Percentiles rank a stretch among this genome's conserved stretches.
Evolutionary conservation across 2,329 filamentous ascomycete genomes (phyloP).

Genomic region (Canariomyces notabilis): DNA sequence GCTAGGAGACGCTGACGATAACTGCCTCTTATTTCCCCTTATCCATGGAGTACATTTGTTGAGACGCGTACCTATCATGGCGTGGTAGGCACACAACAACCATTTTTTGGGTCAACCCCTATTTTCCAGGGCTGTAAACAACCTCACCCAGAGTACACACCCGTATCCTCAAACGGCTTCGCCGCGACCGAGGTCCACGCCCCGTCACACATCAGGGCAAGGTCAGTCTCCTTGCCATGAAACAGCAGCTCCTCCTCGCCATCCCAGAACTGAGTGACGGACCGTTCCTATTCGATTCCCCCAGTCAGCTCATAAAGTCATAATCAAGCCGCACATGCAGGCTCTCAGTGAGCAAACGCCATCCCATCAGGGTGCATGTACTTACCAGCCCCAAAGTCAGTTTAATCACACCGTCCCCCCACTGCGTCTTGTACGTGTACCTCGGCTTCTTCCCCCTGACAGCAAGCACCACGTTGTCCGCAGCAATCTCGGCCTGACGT

Average conservation of each 20-base stretch:
- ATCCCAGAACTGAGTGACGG: slow-evolving; percentile 40
- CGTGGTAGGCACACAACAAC: too few relatives aligned
- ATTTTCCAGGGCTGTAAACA: too few relatives aligned
- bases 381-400: slow-evolving; percentile 49
- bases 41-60: too few relatives aligned
- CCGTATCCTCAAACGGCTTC: slow-evolving; percentile 40
- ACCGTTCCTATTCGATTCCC: slow-evolving; percentile 36
- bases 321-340: too few relatives aligned
- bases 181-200: slow-evolving; percentile 41
- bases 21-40: too few relatives aligned
- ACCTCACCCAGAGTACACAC: slow-evolving; percentile 10
- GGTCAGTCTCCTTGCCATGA: slow-evolving; percentile 36
- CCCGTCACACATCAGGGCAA: slow-evolving; percentile 39
- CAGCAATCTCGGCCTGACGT: slow-evolving; percentile 48
- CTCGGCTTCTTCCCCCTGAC: slow-evolving; percentile 38
- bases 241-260: slow-evolving; percentile 41
- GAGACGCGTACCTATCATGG: too few relatives aligned
- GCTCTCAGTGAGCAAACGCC: neutral
- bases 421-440: slow-evolving; percentile 38
- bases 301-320: slow-evolving; percentile 2
- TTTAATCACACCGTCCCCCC: slow-evolving; percentile 48
- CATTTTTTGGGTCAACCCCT: too few relatives aligned
- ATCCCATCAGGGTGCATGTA: neutral
- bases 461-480: slow-evolving; percentile 48
- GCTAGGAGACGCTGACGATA: too few relatives aligned